A percentile compares a stretch with the other conserved stretches of the same genome.
Evolutionary conservation across 371 early-diverging fungal species (phyloP).

Genomic region (Mycotypha africana): DNA sequence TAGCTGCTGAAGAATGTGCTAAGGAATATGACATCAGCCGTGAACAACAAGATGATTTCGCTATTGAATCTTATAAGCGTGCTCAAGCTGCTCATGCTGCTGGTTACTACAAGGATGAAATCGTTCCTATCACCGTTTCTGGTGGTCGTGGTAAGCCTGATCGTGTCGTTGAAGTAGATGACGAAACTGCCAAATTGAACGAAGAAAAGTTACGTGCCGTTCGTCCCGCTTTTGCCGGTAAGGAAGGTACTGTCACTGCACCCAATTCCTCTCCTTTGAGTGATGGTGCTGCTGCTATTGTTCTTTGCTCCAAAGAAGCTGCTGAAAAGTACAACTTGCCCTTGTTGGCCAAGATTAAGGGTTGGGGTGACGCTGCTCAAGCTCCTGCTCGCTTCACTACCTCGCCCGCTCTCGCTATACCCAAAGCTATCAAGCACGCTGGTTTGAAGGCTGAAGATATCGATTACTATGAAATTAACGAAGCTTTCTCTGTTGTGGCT

Average conservation of each 20-base stretch:
- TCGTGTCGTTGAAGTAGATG: slow-evolving; percentile 71
- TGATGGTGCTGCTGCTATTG: slow-evolving; percentile 95
- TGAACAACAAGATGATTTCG: slow-evolving; percentile 87
- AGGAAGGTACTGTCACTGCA: slow-evolving; percentile 91
- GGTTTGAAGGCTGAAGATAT: slow-evolving; percentile 63
- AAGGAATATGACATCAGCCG: slow-evolving; percentile 75
- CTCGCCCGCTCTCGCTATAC: slow-evolving; percentile 90
- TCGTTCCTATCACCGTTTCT: slow-evolving; percentile 80
- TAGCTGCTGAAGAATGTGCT: slow-evolving; percentile 92
- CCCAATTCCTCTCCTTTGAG: slow-evolving; percentile 92
- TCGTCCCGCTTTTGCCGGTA: slow-evolving; percentile 84
- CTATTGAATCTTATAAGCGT: slow-evolving; percentile 80
- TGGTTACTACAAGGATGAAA: slow-evolving; percentile 80
- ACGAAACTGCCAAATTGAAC: slow-evolving; percentile 70
- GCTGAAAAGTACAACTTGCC: slow-evolving; percentile 71
- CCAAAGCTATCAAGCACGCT: slow-evolving; percentile 85
- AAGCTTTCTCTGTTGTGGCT: slow-evolving; percentile 96
- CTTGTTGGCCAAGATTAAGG: slow-evolving; percentile 69
- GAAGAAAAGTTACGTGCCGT: slow-evolving; percentile 80
- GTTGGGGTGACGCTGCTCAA: slow-evolving; percentile 75
- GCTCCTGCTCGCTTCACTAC: slow-evolving; percentile 88
- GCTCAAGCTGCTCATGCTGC: slow-evolving; percentile 78
- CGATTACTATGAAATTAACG: slow-evolving; percentile 92
- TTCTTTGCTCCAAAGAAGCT: slow-evolving; percentile 76
- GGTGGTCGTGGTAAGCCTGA: slow-evolving; percentile 85